These are phyloP conservation scores for Dothiorella sarmentorum DNA, from an alignment of 2,329 filamentous ascomycete genomes.

Conservation along the genomic window DNA sequence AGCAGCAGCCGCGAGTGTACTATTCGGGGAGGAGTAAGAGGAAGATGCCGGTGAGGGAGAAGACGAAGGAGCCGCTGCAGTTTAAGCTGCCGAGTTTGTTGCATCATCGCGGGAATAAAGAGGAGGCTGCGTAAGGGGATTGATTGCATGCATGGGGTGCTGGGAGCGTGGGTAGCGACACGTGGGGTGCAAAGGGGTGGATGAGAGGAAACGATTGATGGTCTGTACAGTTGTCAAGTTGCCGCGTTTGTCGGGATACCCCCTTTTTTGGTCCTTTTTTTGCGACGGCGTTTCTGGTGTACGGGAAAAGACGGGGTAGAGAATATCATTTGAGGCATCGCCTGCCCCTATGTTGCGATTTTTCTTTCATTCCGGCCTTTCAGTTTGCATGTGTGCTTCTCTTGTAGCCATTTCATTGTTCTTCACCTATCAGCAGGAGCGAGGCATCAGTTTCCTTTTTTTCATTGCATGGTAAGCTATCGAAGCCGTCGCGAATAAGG, in stretches of 20 bases:
- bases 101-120: conserved; percentile 15
- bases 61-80: conserved; percentile 38
- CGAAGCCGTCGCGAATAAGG: not conserved
- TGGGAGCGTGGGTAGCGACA: not conserved
- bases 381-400: not conserved
- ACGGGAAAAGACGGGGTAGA: conserved; percentile 9
- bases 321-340: not conserved
- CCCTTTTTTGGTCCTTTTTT: not conserved
- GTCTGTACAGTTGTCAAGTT: not conserved
- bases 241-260: conserved; percentile 8
- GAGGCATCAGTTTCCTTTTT: not conserved
- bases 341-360: not conserved
- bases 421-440: not conserved
- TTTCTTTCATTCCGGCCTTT: not conserved
- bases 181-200: not conserved
- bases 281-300: conserved; percentile 2
- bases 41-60: conserved; percentile 40
- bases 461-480: not conserved
- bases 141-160: not conserved
- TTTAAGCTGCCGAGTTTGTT: conserved; percentile 34
- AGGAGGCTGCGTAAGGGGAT: conserved; percentile 3
- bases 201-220: not conserved
- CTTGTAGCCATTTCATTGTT: not conserved
- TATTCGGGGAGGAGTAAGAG: conserved; percentile 41
- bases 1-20: conserved; percentile 32